phyloP scores from a whole-genome alignment of 257 asterid species.

The Primulina huaijiensis region DNA sequence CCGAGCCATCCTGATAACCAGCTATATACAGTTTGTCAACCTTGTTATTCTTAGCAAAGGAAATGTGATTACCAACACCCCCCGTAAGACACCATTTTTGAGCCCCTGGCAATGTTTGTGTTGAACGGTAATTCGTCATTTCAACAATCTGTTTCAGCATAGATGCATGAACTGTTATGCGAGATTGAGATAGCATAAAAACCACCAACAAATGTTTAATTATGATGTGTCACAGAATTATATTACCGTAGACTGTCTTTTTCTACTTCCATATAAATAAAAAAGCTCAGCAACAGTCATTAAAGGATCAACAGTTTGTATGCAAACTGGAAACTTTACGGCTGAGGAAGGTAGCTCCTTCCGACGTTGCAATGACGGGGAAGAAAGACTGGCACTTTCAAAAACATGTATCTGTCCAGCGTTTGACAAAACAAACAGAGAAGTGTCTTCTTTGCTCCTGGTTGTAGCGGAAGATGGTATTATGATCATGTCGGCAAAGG shows the following conservation, averaged over 20 bases:
- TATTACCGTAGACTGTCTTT: conserved; percentile 51
- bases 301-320: conserved; percentile 66
- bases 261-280: conserved; percentile 41
- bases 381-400: conserved; percentile 43
- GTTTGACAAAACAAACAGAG: conserved; percentile 61
- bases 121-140: conserved; percentile 30
- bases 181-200: conserved; percentile 25
- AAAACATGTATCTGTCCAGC: conserved; percentile 66
- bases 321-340: conserved; percentile 52
- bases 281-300: conserved; percentile 64
- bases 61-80: conserved; percentile 58
- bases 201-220: conserved; percentile 7
- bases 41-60: conserved; percentile 44
- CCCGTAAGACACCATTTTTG: conserved; percentile 69
- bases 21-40: conserved; percentile 56
- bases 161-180: conserved; percentile 23
- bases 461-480: conserved; percentile 52
- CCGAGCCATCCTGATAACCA: conserved; percentile 89
- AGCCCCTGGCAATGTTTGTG: conserved; percentile 40
- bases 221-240: conserved; percentile 12
- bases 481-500: conserved; percentile 77
- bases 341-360: conserved; percentile 41
- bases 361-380: conserved; percentile 38
- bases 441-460: conserved; percentile 39
- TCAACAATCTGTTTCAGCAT: conserved; percentile 42